Evolutionary conservation across 345 rosid species (phyloP), one percentile per base, ranked within the genome.

Genomic region (Nephelium lappaceum): DNA sequence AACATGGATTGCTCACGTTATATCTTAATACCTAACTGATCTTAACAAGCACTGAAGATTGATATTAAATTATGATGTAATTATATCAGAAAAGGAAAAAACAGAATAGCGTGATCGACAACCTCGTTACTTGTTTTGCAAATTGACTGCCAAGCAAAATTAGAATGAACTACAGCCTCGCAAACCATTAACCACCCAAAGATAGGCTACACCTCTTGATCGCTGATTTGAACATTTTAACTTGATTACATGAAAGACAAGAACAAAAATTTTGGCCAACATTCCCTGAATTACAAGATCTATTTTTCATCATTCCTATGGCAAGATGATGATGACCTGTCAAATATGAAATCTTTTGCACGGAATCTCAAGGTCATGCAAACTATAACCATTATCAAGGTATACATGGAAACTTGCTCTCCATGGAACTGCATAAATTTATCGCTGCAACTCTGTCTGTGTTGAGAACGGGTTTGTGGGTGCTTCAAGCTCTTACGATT

Each of bases 401-500:
- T 75, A 65, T 51, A 65, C 63, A 27, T 1, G 19, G 10, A 74
- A 75, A 49, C 71, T 31, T 75, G 14, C 14, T 51, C 41, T 14
- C 31, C 31, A 25, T 3, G 58, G 43, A 61, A 45, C 58, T 63
- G 77, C n/a, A 25, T 43, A n/a, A 38, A 21, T 19, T 12, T 57
- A 5, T 11, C 12, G 11, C 36, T 38, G 53, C 21, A 23, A 39
- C 38, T 41, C 67, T 31, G 6, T 6, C 12, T 12, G 10, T 14
- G 18, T 6, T 8, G 53, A 63, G n/a, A 8, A 23, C 3, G 60
- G 75, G n/a, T 66, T 75, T 31, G 60, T 19, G 72, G 72, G 45
- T 49, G 3, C 71, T 72, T 68, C 69, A 31, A 12, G 21, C 67
- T 77, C 74, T 31, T 70, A 38, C 66, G 53, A 27, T 66, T 77